Evolutionary conservation across 1,139 yeast genomes (phyloP).

Genomic region (Hyphopichia wangnamkhiaoensis): DNA sequence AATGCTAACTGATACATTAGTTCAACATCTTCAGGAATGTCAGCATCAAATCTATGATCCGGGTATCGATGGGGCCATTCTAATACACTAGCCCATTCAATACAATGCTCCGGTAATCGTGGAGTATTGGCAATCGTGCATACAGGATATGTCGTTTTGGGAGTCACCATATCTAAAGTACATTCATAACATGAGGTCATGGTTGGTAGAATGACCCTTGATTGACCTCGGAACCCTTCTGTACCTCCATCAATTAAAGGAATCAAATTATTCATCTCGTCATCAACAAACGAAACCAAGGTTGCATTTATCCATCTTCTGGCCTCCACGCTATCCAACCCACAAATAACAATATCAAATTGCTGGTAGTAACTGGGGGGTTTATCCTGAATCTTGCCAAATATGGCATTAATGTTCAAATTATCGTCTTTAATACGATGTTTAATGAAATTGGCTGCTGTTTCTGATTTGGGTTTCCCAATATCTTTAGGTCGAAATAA

Average conservation of each 20-base stretch:
- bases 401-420: slow-evolving; percentile 56
- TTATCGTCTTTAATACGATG: slow-evolving; percentile 43
- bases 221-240: slow-evolving; percentile 92
- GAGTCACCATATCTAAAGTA: slow-evolving; percentile 73
- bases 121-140: slow-evolving; percentile 97
- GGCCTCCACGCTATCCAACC: slow-evolving; percentile 88
- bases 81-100: slow-evolving; percentile 84
- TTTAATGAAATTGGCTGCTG: slow-evolving; percentile 68
- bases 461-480: slow-evolving; percentile 78
- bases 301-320: slow-evolving; percentile 89
- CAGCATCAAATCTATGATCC: slow-evolving; percentile 60
- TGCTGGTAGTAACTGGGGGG: slow-evolving; percentile 62
- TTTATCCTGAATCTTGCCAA: slow-evolving; percentile 73
- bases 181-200: slow-evolving; percentile 92
- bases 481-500: slow-evolving; percentile 72
- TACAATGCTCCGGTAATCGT: slow-evolving; percentile 89
- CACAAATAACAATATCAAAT: slow-evolving; percentile 79
- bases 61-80: slow-evolving; percentile 67
- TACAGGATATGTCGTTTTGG: slow-evolving; percentile 76
- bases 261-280: slow-evolving; percentile 56
- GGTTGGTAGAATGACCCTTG: slow-evolving; percentile 83
- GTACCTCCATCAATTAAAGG: slow-evolving; percentile 96
- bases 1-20: slow-evolving; percentile 62
- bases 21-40: slow-evolving; percentile 64
- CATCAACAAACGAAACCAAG: slow-evolving; percentile 61